Percentiles rank a stretch among this genome's conserved stretches.
These are phyloP conservation scores for Exophiala lecanii-corni DNA, from an alignment of 2,329 filamentous ascomycete genomes.

Conservation along the genomic window DNA sequence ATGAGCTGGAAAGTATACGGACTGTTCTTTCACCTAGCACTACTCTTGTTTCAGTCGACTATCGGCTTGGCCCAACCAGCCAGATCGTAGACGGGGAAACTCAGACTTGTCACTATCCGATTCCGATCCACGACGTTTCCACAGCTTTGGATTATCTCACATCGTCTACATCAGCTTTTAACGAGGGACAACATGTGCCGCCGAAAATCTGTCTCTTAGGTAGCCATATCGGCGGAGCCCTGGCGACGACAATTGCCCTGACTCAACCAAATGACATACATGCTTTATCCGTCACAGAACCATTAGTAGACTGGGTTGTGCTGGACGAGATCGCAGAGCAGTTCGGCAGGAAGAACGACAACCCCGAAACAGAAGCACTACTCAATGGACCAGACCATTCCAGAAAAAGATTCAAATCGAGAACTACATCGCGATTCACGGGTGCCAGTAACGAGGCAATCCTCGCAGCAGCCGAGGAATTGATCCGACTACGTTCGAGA, in stretches of 20 bases:
- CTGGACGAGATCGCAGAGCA: slow-evolving; percentile 33
- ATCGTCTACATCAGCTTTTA: slow-evolving; percentile 15
- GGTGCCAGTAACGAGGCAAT: slow-evolving; percentile 3
- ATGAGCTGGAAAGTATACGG: slow-evolving; percentile 22
- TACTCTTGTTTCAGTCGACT: slow-evolving; percentile 39
- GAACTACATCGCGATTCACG: slow-evolving; percentile 20
- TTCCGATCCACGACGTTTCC: slow-evolving; percentile 29
- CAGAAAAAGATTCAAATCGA: slow-evolving; percentile 19
- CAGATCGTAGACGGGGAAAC: neutral
- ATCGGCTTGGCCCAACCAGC: slow-evolving; percentile 32
- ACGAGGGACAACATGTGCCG: slow-evolving; percentile 4
- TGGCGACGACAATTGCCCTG: slow-evolving; percentile 41
- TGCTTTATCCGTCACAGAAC: slow-evolving; percentile 31
- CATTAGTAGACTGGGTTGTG: slow-evolving; percentile 31
- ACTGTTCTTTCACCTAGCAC: slow-evolving; percentile 31
- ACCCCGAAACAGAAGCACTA: neutral
- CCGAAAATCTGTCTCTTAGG: slow-evolving; percentile 30
- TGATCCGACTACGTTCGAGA: slow-evolving; percentile 32
- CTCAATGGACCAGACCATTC: slow-evolving; percentile 9
- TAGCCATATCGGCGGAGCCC: slow-evolving; percentile 36
- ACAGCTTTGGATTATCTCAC: slow-evolving; percentile 23
- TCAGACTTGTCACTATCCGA: slow-evolving; percentile 19
- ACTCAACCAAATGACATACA: slow-evolving; percentile 35
- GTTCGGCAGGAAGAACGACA: slow-evolving; percentile 1
- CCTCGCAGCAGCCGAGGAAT: slow-evolving; percentile 15